Evolutionary conservation across 2,329 filamentous ascomycete genomes (phyloP).

Genomic region (Trichophyton mentagrophytes): DNA sequence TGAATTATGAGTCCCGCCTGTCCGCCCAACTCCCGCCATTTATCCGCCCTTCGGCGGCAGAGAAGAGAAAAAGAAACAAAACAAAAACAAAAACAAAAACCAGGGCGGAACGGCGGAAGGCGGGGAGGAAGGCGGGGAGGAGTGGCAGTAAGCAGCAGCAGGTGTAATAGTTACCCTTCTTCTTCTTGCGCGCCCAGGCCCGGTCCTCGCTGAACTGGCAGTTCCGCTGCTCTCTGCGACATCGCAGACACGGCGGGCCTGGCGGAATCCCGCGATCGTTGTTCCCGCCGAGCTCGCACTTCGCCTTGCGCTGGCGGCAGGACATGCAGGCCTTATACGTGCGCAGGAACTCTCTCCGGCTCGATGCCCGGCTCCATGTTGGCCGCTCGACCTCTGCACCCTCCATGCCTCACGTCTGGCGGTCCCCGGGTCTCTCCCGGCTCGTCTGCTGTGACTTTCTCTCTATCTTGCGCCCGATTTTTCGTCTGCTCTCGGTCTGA

Average conservation of each 20-base stretch:
- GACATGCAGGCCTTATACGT: slow-evolving; percentile 44
- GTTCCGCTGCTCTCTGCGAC: slow-evolving; percentile 39
- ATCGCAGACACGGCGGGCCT: slow-evolving; percentile 36
- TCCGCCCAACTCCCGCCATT: not conserved
- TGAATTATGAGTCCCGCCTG: not conserved
- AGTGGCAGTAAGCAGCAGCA: not conserved
- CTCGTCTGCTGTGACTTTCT: not conserved
- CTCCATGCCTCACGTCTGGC: not conserved
- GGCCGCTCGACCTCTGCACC: slow-evolving; percentile 8
- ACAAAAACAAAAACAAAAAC: not conserved
- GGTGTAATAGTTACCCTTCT: slow-evolving; percentile 10
- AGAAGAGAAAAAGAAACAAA: not conserved
- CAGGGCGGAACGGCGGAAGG: not conserved
- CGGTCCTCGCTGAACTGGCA: slow-evolving; percentile 37
- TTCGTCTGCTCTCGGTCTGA: not conserved
- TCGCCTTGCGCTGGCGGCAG: slow-evolving; percentile 41
- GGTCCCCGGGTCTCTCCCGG: not conserved
- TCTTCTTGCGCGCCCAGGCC: slow-evolving; percentile 29
- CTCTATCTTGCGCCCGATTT: not conserved
- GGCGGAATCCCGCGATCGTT: slow-evolving; percentile 23
- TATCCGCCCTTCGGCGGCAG: slow-evolving; percentile 1
- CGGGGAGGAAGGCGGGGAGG: not conserved
- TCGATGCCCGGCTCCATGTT: slow-evolving; percentile 13
- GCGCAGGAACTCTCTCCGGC: slow-evolving; percentile 34
- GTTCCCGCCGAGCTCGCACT: slow-evolving; percentile 37